Evolutionary conservation across 805 yeast species (phyloP).

Genomic region (Danielozyma ontarioensis): DNA sequence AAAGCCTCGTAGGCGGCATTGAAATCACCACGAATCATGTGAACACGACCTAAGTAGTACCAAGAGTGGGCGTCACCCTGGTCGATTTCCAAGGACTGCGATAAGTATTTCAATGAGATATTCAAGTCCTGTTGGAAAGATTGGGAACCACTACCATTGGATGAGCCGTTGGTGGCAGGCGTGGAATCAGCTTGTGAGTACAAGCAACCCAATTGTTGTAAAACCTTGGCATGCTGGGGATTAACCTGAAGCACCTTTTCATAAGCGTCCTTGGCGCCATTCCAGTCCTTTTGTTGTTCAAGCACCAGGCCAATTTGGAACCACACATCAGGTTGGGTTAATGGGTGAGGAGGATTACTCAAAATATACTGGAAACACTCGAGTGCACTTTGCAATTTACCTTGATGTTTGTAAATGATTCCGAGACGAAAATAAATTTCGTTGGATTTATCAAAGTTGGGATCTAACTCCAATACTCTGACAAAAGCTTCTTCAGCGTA

Average conservation of each 20-base stretch:
- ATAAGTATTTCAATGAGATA: constrained; percentile 72
- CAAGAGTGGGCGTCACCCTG: constrained; percentile 91
- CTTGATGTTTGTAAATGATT: constrained; percentile 92
- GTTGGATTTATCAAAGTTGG: constrained; percentile 91
- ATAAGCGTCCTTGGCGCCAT: constrained; percentile 90
- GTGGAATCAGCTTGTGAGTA: constrained; percentile 59
- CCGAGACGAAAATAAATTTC: constrained; percentile 96
- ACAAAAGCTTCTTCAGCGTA: constrained; percentile 99
- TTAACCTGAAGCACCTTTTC: constrained; percentile 85
- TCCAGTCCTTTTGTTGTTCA: constrained; percentile 89
- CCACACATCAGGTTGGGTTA: constrained; percentile 97
- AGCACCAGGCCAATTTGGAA: constrained; percentile 95
- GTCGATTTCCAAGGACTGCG: constrained; percentile 87
- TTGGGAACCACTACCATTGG: constrained; percentile 15
- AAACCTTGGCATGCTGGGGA: constrained; percentile 92
- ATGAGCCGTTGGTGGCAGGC: constrained; percentile 15
- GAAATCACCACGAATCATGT: constrained; percentile 93
- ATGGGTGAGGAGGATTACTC: constrained; percentile 88
- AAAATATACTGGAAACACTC: constrained; percentile 94
- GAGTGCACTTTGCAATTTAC: constrained; percentile 76
- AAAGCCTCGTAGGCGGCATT: constrained; percentile 96
- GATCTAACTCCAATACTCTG: constrained; percentile 91
- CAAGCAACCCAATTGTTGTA: constrained; percentile 93
- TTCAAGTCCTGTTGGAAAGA: constrained; percentile 69
- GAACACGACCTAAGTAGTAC: constrained; percentile 95